Percentiles rank a stretch among this genome's conserved stretches.
Evolutionary conservation across 2,329 filamentous ascomycete species (phyloP).

Genomic region (Xylaria sp.): DNA sequence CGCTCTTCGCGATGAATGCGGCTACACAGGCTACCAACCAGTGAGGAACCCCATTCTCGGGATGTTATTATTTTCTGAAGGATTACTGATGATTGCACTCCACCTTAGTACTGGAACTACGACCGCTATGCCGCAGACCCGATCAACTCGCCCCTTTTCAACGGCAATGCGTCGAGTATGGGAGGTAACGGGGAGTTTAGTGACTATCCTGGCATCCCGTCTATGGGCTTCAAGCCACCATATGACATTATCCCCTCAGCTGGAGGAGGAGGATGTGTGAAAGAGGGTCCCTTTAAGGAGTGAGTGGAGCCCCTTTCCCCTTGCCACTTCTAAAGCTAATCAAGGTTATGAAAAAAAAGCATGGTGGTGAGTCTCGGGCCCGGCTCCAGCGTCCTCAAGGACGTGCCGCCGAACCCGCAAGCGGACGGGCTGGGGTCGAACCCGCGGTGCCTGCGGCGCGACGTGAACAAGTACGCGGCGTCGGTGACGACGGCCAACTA

Average conservation of each 20-base stretch:
- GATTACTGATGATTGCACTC: too few species aligned
- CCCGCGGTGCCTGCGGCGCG: constrained; percentile 47
- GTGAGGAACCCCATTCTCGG: constrained; percentile 15
- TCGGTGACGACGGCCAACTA: constrained; percentile 43
- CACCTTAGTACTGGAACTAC: constrained; percentile 59
- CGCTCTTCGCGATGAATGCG: constrained; percentile 39
- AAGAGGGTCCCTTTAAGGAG: constrained; percentile 50
- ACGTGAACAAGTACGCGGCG: constrained; percentile 42
- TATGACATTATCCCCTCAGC: constrained; percentile 49
- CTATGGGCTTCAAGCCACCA: constrained; percentile 40
- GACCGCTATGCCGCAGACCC: constrained; percentile 52
- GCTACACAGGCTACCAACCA: constrained; percentile 39
- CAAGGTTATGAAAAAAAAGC: constrained; percentile 34
- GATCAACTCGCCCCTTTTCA: constrained; percentile 54
- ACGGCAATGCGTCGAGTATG: constrained; percentile 55
- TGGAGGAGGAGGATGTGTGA: constrained; percentile 58
- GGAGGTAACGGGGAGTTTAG: constrained; percentile 49
- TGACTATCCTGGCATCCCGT: constrained; percentile 30
- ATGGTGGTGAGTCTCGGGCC: constrained; percentile 46
- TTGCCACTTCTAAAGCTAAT: background rate
- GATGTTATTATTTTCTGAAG: constrained; percentile 8
- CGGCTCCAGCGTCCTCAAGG: constrained; percentile 35
- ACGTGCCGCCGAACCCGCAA: constrained; percentile 39
- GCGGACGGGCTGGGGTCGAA: constrained; percentile 42
- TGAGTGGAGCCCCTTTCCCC: constrained; percentile 23